Percentiles rank a stretch among this genome's conserved stretches.
phyloP scores from a whole-genome alignment of 2,329 filamentous ascomycete genomes.

The Orbilia blumenaviensis region DNA sequence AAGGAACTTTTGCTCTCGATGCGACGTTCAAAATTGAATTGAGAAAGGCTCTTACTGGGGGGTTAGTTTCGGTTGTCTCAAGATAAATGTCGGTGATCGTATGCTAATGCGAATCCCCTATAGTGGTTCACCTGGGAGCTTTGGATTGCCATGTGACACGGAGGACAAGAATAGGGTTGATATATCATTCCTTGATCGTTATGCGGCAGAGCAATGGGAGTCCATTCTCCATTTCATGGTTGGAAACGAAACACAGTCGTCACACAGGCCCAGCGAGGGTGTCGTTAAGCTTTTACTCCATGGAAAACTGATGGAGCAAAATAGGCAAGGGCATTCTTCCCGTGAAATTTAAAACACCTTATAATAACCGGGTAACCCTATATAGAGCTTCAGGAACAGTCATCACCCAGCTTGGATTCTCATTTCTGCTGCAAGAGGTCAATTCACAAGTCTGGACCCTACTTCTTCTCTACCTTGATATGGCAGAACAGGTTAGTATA shows the following conservation, averaged over 20 bases:
- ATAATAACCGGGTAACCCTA: background rate
- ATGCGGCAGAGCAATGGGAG: constrained; percentile 91
- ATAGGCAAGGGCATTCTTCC: constrained; percentile 59
- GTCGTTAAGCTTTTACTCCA: constrained; percentile 85
- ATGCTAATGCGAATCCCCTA: background rate
- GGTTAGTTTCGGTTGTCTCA: constrained; percentile 59
- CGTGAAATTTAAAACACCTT: background rate
- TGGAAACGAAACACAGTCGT: constrained; percentile 64
- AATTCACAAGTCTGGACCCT: constrained; percentile 98
- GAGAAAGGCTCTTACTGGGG: constrained; percentile 85
- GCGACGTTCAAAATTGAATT: constrained; percentile 84
- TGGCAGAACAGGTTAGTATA: constrained; percentile 70
- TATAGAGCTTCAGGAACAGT: constrained; percentile 64
- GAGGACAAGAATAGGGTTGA: constrained; percentile 72
- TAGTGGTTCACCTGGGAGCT: constrained; percentile 79
- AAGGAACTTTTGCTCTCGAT: constrained; percentile 67
- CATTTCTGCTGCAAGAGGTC: constrained; percentile 90
- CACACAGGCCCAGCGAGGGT: constrained; percentile 72
- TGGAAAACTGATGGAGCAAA: constrained; percentile 78
- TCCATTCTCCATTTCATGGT: constrained; percentile 96
- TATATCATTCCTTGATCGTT: constrained; percentile 79
- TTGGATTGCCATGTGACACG: constrained; percentile 79
- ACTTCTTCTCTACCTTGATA: constrained; percentile 89
- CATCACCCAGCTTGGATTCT: constrained; percentile 93
- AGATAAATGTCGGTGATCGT: background rate